Percentiles rank a stretch among this genome's conserved stretches.
Evolutionary conservation across 345 rosid species (phyloP).

Genomic region (Lepidium sativum): DNA sequence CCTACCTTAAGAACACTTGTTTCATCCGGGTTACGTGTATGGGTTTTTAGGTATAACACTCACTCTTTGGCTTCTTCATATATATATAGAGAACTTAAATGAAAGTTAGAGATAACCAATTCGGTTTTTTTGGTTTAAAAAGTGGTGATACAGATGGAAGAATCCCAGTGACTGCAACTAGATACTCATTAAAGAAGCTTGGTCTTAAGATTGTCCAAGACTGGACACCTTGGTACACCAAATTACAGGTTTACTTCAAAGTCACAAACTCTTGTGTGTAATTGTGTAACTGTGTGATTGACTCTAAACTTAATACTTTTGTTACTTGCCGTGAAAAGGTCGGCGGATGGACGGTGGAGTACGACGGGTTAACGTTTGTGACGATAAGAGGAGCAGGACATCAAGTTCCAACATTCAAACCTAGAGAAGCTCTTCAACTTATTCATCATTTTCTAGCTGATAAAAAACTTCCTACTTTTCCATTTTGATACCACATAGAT

Average conservation of each 20-base stretch:
- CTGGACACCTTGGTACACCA: constrained; percentile 75
- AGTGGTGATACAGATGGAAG: constrained; percentile 95
- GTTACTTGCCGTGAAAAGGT: constrained; percentile 28
- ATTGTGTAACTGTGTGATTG: background rate
- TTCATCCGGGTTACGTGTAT: constrained; percentile 56
- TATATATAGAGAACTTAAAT: background rate
- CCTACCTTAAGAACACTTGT: no score
- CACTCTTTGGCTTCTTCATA: background rate
- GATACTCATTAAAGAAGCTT: constrained; percentile 61
- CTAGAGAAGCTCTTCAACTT: constrained; percentile 49
- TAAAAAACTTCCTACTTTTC: constrained; percentile 42
- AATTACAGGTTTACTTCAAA: constrained; percentile 37
- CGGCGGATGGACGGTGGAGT: constrained; percentile 63
- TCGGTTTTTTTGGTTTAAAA: background rate
- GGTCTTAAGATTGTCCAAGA: constrained; percentile 47
- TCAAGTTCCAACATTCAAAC: constrained; percentile 64
- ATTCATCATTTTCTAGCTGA: constrained; percentile 46
- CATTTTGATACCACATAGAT: constrained; percentile 29
- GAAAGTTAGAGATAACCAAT: background rate
- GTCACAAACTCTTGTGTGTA: background rate
- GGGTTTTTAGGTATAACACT: constrained; percentile 57
- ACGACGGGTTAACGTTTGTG: constrained; percentile 57
- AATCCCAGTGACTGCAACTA: constrained; percentile 66
- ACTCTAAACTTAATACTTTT: background rate
- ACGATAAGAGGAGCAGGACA: constrained; percentile 75